Conservation (phyloP, 2,329 filamentous ascomycete genomes). For the Periconia sp. region DNA sequence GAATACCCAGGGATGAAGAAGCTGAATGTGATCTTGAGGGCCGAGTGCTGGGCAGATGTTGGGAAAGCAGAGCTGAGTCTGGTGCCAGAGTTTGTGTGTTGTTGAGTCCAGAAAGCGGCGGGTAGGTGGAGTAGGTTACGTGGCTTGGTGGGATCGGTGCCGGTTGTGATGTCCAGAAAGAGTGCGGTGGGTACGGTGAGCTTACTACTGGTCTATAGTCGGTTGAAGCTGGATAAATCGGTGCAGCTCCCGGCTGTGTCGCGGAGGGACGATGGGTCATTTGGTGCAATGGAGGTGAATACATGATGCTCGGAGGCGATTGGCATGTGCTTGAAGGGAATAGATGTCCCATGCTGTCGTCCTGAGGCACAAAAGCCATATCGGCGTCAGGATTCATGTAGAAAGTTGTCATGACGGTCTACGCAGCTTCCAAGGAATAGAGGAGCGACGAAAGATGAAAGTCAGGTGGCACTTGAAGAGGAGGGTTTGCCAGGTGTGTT, state of each 20-base stretch:
- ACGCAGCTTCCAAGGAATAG: neutral
- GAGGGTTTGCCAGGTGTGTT: neutral
- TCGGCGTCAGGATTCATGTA: constrained; percentile 46
- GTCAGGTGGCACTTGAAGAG: neutral
- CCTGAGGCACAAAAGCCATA: constrained; percentile 42
- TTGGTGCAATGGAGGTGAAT: constrained; percentile 44
- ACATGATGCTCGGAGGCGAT: constrained; percentile 46
- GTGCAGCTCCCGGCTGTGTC: constrained; percentile 28
- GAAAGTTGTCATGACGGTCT: constrained; percentile 36
- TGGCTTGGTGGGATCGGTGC: constrained; percentile 34
- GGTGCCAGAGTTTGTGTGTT: constrained; percentile 29
- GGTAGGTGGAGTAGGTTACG: constrained; percentile 42
- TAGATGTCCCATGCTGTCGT: constrained; percentile 40
- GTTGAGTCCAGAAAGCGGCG: constrained; percentile 34
- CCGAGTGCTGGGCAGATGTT: constrained; percentile 26
- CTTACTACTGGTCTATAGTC: constrained; percentile 37
- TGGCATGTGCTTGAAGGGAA: constrained; percentile 45
- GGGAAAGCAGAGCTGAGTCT: constrained; percentile 31
- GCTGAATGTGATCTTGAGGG: constrained; percentile 44
- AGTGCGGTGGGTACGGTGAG: constrained; percentile 41
- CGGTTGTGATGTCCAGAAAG: constrained; percentile 39
- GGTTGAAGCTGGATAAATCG: constrained; percentile 36
- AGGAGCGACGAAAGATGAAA: neutral
- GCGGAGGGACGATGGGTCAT: constrained; percentile 32
- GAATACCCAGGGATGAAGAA: constrained; percentile 39